Conservation (phyloP, 192 early-diverging fungal species). For the Umbelopsis vinacea region DNA sequence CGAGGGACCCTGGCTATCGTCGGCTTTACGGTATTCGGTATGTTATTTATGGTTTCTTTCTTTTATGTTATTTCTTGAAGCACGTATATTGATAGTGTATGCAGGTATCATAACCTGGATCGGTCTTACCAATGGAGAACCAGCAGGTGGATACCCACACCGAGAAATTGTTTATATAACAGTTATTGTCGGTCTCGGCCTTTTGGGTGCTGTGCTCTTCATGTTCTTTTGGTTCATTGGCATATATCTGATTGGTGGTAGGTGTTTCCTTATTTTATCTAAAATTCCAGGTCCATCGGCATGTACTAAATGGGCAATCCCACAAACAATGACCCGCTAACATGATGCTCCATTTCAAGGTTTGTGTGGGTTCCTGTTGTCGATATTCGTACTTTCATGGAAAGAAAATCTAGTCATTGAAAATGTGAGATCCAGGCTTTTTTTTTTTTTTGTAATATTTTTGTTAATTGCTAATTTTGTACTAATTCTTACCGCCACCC, state of each 20-base stretch:
- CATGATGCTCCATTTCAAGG: not conserved
- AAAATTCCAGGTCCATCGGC: not conserved
- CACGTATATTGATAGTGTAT: not conserved
- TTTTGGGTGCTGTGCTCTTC: slow-evolving; percentile 9
- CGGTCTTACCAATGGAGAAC: slow-evolving; percentile 20
- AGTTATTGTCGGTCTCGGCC: slow-evolving; percentile 4
- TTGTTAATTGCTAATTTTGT: not conserved
- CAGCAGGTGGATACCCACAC: slow-evolving; percentile 10
- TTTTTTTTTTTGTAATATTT: no score
- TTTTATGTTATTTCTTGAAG: not conserved
- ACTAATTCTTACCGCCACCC: no score
- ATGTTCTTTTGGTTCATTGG: slow-evolving; percentile 19
- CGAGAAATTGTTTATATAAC: slow-evolving; percentile 7
- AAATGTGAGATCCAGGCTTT: not conserved
- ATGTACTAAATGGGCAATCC: not conserved
- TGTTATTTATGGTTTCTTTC: not conserved
- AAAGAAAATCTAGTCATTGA: slow-evolving; percentile 11
- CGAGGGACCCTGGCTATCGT: not conserved
- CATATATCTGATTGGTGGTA: slow-evolving; percentile 19
- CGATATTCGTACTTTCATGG: slow-evolving; percentile 8
- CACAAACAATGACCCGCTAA: not conserved
- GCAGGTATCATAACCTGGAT: slow-evolving; percentile 18
- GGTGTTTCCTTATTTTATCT: not conserved
- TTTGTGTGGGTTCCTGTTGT: not conserved
- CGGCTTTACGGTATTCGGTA: slow-evolving; percentile 13